Percentiles rank a stretch among this genome's conserved stretches.
These are phyloP conservation scores for Groenewaldozyma tartarivorans DNA, from an alignment of 805 yeast species.

Conservation along the genomic window DNA sequence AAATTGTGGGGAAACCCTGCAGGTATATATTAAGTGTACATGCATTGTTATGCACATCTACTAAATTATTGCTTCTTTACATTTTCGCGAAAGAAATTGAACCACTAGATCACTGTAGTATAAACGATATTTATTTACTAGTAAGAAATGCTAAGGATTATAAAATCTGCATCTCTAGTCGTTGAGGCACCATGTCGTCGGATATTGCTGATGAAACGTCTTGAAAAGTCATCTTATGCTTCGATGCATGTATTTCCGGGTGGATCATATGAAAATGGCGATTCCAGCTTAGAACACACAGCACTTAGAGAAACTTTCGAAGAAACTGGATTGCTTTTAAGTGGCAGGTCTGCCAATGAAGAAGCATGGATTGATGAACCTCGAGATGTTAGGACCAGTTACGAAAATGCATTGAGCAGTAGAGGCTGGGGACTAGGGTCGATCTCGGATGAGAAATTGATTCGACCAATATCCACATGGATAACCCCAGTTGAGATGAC, in stretches of 20 bases:
- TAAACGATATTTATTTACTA: no score
- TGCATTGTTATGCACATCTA: no score
- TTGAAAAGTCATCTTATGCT: conserved; percentile 22
- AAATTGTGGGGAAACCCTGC: no score
- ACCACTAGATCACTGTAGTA: no score
- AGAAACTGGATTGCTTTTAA: conserved; percentile 24
- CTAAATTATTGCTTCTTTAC: no score
- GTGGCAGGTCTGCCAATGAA: no score
- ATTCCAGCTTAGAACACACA: conserved; percentile 18
- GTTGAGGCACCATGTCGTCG: conserved; percentile 16
- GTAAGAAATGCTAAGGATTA: no score
- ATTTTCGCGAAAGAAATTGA: no score
- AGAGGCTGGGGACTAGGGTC: no score
- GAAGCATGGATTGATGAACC: no score
- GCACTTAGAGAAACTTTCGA: conserved; percentile 27
- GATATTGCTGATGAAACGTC: conserved; percentile 23
- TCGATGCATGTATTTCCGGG: conserved; percentile 26
- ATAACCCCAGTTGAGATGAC: neutral
- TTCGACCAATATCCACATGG: neutral
- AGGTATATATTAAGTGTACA: no score
- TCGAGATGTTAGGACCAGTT: conserved; percentile 3
- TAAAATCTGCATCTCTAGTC: conserved; percentile 18
- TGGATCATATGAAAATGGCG: conserved; percentile 22
- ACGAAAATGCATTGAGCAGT: conserved; percentile 1
- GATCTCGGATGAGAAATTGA: no score